Evolutionary conservation across 1,139 yeast species (phyloP).

Genomic region (Nadsonia commutata): DNA sequence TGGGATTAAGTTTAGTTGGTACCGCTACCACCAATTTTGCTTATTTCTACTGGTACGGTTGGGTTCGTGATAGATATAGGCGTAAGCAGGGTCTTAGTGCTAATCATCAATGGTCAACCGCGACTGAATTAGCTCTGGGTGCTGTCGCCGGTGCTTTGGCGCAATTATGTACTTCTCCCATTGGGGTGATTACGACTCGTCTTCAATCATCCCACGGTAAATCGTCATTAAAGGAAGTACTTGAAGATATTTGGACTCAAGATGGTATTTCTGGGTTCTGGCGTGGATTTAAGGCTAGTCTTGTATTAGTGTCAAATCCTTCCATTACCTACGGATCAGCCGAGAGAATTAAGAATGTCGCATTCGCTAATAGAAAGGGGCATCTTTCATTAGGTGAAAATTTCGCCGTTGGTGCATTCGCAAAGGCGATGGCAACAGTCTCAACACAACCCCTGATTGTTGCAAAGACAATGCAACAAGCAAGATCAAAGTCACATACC

Average conservation of each 20-base stretch:
- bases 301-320: constrained; percentile 70
- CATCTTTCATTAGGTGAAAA: constrained; percentile 51
- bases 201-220: constrained; percentile 41
- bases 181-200: constrained; percentile 68
- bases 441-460: constrained; percentile 78
- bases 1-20: constrained; percentile 54
- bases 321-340: constrained; percentile 78
- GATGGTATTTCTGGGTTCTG: constrained; percentile 66
- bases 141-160: constrained; percentile 78
- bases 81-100: constrained; percentile 19
- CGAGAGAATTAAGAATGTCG: constrained; percentile 47
- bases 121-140: constrained; percentile 63
- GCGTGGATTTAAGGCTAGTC: constrained; percentile 72
- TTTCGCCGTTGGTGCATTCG: constrained; percentile 60
- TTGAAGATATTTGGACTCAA: constrained; percentile 38
- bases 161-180: constrained; percentile 71
- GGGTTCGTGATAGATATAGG: constrained; percentile 47
- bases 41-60: constrained; percentile 75
- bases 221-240: too few relatives aligned
- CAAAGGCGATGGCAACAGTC: constrained; percentile 69
- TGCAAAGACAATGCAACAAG: constrained; percentile 70
- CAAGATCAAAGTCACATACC: constrained; percentile 21
- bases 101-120: constrained; percentile 34
- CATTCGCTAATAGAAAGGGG: constrained; percentile 35
- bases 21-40: constrained; percentile 72